A percentile compares a stretch with the other conserved stretches of the same genome.
Evolutionary conservation across 2,329 filamentous ascomycete genomes (phyloP).

Genomic region (Ceratocystis huliohia): DNA sequence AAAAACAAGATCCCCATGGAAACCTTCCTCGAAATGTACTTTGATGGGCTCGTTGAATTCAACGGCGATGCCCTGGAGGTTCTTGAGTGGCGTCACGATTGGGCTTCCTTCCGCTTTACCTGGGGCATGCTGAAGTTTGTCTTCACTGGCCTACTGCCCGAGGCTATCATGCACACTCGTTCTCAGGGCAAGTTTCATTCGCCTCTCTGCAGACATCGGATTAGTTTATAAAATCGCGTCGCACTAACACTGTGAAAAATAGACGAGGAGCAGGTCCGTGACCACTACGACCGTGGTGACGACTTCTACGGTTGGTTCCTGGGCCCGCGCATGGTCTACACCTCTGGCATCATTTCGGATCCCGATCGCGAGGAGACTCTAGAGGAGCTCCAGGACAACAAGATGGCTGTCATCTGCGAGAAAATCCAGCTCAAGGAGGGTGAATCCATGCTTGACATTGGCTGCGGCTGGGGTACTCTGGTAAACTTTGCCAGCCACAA

Average conservation of each 20-base stretch:
- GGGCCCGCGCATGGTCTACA: slow-evolving; percentile 97
- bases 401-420: slow-evolving; percentile 86
- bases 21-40: slow-evolving; percentile 97
- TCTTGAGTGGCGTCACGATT: slow-evolving; percentile 91
- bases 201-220: not conserved
- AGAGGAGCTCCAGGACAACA: slow-evolving; percentile 96
- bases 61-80: slow-evolving; percentile 84
- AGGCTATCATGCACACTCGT: slow-evolving; percentile 83
- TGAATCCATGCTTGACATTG: slow-evolving; percentile 82
- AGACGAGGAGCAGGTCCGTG: slow-evolving; percentile 89
- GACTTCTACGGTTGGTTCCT: slow-evolving; percentile 99
- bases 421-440: slow-evolving; percentile 77
- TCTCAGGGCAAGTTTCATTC: slow-evolving; percentile 47
- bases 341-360: slow-evolving; percentile 84
- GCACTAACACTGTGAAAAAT: not conserved
- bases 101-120: slow-evolving; percentile 91
- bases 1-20: slow-evolving; percentile 75
- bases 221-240: not conserved
- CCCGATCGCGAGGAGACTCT: slow-evolving; percentile 76
- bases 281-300: slow-evolving; percentile 94
- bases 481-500: slow-evolving; percentile 85
- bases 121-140: slow-evolving; percentile 76
- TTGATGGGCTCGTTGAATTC: slow-evolving; percentile 86
- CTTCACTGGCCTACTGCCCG: slow-evolving; percentile 73
- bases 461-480: slow-evolving; percentile 95